Evolutionary conservation across 2,329 filamentous ascomycete genomes (phyloP).

Genomic region (Clarireedia hainanense): DNA sequence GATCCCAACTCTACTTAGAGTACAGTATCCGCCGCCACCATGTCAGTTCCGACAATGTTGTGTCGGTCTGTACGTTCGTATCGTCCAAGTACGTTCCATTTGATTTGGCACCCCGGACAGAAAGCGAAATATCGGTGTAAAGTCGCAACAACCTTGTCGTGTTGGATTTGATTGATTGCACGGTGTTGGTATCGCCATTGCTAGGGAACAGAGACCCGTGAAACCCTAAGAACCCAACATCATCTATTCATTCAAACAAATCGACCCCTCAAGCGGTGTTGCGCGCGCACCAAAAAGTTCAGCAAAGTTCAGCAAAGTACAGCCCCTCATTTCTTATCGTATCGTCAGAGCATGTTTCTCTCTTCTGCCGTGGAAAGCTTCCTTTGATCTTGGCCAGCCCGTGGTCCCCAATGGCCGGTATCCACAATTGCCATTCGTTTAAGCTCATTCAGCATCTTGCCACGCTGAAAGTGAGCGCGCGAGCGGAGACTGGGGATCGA

Average conservation of each 20-base stretch:
- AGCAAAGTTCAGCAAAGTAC: neutral
- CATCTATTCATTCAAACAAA: neutral
- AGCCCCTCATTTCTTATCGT: slow-evolving; percentile 4
- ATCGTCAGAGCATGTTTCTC: neutral
- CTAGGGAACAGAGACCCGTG: neutral
- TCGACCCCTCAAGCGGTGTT: neutral
- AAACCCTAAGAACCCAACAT: neutral
- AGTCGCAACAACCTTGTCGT: neutral
- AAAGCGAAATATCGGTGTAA: slow-evolving; percentile 4
- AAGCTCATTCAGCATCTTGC: neutral
- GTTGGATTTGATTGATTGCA: slow-evolving; percentile 1
- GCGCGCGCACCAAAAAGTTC: neutral
- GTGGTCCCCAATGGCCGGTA: neutral
- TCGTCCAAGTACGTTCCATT: neutral
- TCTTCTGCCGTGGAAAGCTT: neutral
- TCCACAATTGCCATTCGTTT: neutral
- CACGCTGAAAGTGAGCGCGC: neutral
- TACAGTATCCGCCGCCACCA: neutral
- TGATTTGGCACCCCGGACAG: slow-evolving; percentile 1
- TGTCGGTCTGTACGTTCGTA: neutral
- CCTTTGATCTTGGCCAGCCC: neutral
- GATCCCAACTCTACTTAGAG: neutral
- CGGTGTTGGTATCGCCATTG: neutral
- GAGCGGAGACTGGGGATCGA: neutral
- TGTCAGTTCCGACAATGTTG: neutral